Percentiles rank a stretch among this genome's conserved stretches.
Evolutionary conservation across 2,329 filamentous ascomycete species (phyloP).

Genomic region (Verticillium zaregamsianum): DNA sequence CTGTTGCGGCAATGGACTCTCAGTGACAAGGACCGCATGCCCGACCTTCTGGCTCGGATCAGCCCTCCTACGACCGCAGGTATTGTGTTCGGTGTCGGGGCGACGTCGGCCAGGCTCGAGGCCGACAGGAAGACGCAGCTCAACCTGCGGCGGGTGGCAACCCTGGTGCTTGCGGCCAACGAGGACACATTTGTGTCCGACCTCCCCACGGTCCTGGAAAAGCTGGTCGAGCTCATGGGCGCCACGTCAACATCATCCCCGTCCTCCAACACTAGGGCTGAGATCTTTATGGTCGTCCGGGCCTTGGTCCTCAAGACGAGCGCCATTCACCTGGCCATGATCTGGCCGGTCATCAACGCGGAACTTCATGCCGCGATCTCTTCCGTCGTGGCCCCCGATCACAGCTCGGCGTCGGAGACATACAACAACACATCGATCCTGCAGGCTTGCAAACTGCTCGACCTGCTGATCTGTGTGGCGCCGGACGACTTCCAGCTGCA

Average conservation of each 20-base stretch:
- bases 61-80: slow-evolving; percentile 85
- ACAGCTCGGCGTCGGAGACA: slow-evolving; percentile 60
- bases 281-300: slow-evolving; percentile 84
- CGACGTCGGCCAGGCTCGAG: slow-evolving; percentile 88
- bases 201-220: slow-evolving; percentile 70
- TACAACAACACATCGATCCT: slow-evolving; percentile 75
- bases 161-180: slow-evolving; percentile 72
- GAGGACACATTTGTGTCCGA: slow-evolving; percentile 78
- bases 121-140: slow-evolving; percentile 91
- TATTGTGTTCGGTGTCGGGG: slow-evolving; percentile 97
- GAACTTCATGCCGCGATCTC: slow-evolving; percentile 79
- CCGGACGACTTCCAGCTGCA: slow-evolving; percentile 98
- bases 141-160: slow-evolving; percentile 76
- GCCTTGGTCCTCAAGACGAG: slow-evolving; percentile 77
- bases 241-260: slow-evolving; percentile 87
- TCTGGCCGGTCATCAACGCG: slow-evolving; percentile 87
- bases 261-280: slow-evolving; percentile 81
- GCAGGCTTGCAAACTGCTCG: slow-evolving; percentile 91
- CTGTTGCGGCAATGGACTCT: slow-evolving; percentile 80
- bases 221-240: slow-evolving; percentile 77
- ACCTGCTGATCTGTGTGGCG: slow-evolving; percentile 77
- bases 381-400: slow-evolving; percentile 65
- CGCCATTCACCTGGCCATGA: slow-evolving; percentile 70
- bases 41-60: slow-evolving; percentile 74
- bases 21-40: slow-evolving; percentile 82